phyloP scores from a whole-genome alignment of 495 filamentous ascomycete genomes.

The Cenococcum geophilum region DNA sequence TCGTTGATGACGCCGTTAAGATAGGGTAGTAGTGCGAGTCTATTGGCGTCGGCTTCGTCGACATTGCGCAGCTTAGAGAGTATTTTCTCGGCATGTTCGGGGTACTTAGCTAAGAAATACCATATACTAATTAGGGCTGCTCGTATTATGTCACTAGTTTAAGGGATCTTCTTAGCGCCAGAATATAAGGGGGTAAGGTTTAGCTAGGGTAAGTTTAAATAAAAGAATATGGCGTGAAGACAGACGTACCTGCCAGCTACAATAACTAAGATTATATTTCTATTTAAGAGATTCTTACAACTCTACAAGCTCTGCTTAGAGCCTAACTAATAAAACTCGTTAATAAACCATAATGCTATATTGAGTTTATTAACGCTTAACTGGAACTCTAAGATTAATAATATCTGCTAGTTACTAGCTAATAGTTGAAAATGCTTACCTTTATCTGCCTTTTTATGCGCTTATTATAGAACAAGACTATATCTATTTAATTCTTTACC shows the following conservation, averaged over 20 bases:
- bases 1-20: slow-evolving; percentile 21
- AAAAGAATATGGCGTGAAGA: too few relatives aligned
- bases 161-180: not conserved
- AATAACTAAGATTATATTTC: not conserved
- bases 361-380: not conserved
- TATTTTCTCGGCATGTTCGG: slow-evolving; percentile 8
- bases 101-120: slow-evolving; percentile 15
- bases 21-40: not conserved
- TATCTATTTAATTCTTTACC: slow-evolving; percentile 8
- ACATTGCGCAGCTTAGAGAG: not conserved
- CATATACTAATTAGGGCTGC: slow-evolving; percentile 6
- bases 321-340: not conserved
- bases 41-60: slow-evolving; percentile 1
- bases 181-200: not conserved
- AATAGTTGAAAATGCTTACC: not conserved
- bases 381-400: not conserved
- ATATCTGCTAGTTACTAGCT: not conserved
- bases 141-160: slow-evolving; percentile 9
- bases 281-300: not conserved
- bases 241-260: not conserved
- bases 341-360: not conserved
- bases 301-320: not conserved
- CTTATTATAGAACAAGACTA: slow-evolving; percentile 11
- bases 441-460: slow-evolving; percentile 10
- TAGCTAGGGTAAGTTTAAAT: not conserved